Conservation (phyloP, 139 green algal species). For the Micromonas pusilla region DNA sequence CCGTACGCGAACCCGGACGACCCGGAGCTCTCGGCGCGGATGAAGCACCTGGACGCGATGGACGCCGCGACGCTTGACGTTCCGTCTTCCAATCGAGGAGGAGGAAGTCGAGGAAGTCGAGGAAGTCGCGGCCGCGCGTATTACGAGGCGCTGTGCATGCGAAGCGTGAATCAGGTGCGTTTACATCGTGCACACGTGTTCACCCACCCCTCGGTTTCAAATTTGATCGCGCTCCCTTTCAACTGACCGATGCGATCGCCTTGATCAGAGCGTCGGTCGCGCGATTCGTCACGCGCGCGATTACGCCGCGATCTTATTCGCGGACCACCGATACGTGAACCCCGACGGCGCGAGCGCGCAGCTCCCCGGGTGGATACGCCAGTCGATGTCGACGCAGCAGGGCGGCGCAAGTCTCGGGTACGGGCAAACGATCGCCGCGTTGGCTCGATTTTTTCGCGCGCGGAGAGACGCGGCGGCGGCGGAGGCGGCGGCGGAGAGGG, state of each 20-base stretch:
- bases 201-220: too few species aligned
- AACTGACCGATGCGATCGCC: too few species aligned
- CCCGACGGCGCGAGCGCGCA: constrained; percentile 31
- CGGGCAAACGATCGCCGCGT: too few species aligned
- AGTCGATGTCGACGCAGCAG: too few species aligned
- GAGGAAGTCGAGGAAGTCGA: too few species aligned
- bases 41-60: constrained; percentile 67
- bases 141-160: constrained; percentile 81
- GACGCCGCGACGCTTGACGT: background rate
- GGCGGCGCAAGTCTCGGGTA: too few species aligned
- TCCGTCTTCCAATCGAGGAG: background rate
- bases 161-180: constrained; percentile 89
- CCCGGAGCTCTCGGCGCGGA: constrained; percentile 80
- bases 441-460: too few species aligned
- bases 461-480: too few species aligned
- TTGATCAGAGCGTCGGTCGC: constrained; percentile 73
- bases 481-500: too few species aligned
- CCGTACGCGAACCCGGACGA: constrained; percentile 88
- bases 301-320: constrained; percentile 82
- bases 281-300: constrained; percentile 65
- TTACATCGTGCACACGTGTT: too few species aligned
- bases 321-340: constrained; percentile 65
- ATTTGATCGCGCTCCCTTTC: too few species aligned
- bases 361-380: constrained; percentile 78
- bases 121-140: constrained; percentile 51